Conservation (phyloP, 2,329 filamentous ascomycete species). For the Gaeumannomyces sp. region DNA sequence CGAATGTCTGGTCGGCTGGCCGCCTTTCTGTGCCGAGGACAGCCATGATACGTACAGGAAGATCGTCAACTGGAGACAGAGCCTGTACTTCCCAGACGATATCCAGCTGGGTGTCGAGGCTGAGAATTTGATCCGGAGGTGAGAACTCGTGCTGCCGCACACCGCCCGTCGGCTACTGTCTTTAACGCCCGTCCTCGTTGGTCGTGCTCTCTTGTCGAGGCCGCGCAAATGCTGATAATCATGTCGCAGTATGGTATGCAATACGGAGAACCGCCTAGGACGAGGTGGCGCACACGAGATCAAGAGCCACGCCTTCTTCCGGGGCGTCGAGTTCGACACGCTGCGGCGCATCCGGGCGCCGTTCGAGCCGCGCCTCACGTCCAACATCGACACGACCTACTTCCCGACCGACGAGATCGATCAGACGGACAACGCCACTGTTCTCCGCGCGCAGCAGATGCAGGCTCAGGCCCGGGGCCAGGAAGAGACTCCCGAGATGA, state of each 20-base stretch:
- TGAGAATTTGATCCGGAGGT: conserved; percentile 89
- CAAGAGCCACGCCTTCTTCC: conserved; percentile 93
- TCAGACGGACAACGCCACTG: conserved; percentile 84
- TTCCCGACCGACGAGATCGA: conserved; percentile 93
- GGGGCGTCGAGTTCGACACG: conserved; percentile 89
- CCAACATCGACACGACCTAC: conserved; percentile 93
- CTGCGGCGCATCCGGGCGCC: conserved; percentile 89
- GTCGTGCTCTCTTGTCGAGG: conserved; percentile 6
- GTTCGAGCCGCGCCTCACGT: conserved; percentile 89
- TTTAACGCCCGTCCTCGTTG: not conserved
- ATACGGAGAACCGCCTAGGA: conserved; percentile 86
- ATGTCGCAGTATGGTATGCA: conserved; percentile 74
- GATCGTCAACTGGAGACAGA: conserved; percentile 97
- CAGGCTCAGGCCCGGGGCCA: conserved; percentile 35
- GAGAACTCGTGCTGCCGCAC: conserved; percentile 26
- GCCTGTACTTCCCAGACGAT: conserved; percentile 94
- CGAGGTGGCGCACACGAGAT: conserved; percentile 83
- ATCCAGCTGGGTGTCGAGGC: conserved; percentile 83
- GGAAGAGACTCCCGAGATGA: conserved; percentile 88
- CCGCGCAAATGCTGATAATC: conserved; percentile 1
- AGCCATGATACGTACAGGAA: conserved; percentile 97
- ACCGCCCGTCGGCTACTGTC: not conserved
- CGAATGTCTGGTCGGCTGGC: conserved; percentile 97
- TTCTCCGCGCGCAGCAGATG: conserved; percentile 46
- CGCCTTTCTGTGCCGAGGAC: conserved; percentile 96